Evolutionary conservation across 2,329 filamentous ascomycete genomes (phyloP).

Genomic region (Colletotrichum sp.): DNA sequence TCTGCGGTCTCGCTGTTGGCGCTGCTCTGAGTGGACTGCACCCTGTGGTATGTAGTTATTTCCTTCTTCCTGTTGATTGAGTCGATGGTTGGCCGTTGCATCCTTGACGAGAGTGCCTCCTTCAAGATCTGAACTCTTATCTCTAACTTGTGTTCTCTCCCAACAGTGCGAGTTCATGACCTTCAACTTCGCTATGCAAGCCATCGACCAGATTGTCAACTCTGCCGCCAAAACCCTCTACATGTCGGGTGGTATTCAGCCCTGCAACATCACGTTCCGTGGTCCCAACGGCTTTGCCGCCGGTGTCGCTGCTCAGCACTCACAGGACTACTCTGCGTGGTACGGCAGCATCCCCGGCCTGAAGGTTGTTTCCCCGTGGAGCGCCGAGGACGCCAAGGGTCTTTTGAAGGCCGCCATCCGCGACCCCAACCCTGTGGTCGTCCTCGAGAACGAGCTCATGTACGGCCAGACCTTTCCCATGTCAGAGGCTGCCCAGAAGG

Average conservation of each 20-base stretch:
- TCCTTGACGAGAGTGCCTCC: neutral
- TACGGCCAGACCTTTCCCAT: conserved; percentile 97
- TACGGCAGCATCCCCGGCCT: conserved; percentile 97
- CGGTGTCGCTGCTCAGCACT: conserved; percentile 97
- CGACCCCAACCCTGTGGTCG: conserved; percentile 95
- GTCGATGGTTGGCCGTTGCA: neutral
- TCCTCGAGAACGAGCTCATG: conserved; percentile 87
- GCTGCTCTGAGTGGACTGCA: conserved; percentile 93
- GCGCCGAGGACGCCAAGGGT: conserved; percentile 97
- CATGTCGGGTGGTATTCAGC: conserved; percentile 99
- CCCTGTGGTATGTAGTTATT: conserved; percentile 75
- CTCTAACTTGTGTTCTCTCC: neutral
- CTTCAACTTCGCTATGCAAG: conserved; percentile 99
- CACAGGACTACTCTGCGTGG: conserved; percentile 98
- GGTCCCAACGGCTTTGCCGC: conserved; percentile 97
- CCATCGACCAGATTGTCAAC: conserved; percentile 99
- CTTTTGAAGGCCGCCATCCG: conserved; percentile 97
- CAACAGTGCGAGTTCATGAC: conserved; percentile 98
- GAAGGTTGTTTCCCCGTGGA: conserved; percentile 97
- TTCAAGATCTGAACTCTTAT: neutral
- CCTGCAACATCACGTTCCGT: conserved; percentile 99
- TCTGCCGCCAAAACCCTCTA: conserved; percentile 99
- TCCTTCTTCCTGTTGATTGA: neutral
- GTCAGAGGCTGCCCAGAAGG: conserved; percentile 94
- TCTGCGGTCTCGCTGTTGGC: conserved; percentile 91